Evolutionary conservation across 73 alveolate species (phyloP).

Genomic region (Tetrahymena elliotti): DNA sequence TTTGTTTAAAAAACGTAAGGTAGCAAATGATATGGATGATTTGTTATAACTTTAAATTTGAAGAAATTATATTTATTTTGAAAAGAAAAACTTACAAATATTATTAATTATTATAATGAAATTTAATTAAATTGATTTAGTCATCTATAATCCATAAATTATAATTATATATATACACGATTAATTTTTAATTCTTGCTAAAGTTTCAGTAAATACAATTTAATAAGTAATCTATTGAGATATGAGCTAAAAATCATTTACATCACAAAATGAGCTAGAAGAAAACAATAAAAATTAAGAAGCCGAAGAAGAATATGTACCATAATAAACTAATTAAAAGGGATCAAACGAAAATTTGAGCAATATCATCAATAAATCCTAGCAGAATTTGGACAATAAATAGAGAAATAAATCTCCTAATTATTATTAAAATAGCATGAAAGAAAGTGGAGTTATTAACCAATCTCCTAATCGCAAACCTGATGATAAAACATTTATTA

Average conservation of each 20-base stretch:
- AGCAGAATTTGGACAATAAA: background rate
- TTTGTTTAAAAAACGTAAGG: too few species aligned
- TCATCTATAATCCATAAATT: background rate
- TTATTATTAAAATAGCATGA: background rate
- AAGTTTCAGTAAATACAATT: background rate
- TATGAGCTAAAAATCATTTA: background rate
- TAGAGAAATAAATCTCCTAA: background rate
- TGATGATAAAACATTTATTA: constrained; percentile 2
- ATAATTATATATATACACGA: background rate
- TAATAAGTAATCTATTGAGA: background rate
- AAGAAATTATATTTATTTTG: too few species aligned
- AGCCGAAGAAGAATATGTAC: background rate
- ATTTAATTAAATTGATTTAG: background rate
- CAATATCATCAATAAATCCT: background rate
- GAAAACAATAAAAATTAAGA: background rate
- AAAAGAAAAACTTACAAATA: background rate
- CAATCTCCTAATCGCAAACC: constrained; percentile 6
- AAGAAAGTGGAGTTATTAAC: background rate
- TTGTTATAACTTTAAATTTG: background rate
- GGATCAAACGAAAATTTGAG: background rate
- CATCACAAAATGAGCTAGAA: background rate
- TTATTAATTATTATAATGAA: background rate
- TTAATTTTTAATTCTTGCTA: background rate
- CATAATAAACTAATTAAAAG: background rate
- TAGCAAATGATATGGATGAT: background rate